Percentiles rank a stretch among this genome's conserved stretches.
phyloP scores from a whole-genome alignment of 345 rosid genomes.

The Rhizophora apiculata region DNA sequence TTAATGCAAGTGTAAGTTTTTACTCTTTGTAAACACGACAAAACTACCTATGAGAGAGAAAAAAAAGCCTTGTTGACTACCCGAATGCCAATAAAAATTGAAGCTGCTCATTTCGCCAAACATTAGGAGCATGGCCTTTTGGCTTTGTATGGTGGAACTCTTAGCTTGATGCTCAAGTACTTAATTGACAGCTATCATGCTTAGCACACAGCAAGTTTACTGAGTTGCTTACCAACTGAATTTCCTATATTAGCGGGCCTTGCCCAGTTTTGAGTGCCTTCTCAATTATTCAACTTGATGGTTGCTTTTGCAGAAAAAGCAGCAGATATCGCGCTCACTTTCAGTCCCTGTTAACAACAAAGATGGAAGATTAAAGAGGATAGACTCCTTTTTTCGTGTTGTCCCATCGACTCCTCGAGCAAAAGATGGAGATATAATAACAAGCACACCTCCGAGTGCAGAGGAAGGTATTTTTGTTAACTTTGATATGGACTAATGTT shows the following conservation, averaged over 20 bases:
- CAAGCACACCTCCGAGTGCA: slow-evolving; percentile 37
- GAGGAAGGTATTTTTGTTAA: slow-evolving; percentile 42
- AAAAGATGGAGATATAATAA: slow-evolving; percentile 49
- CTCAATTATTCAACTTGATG: background rate
- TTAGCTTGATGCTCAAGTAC: background rate
- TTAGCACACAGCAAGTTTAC: background rate
- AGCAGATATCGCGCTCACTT: slow-evolving; percentile 64
- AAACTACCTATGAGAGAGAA: background rate
- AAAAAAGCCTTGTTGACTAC: background rate
- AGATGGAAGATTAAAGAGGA: slow-evolving; percentile 60
- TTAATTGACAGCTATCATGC: background rate
- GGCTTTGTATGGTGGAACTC: background rate
- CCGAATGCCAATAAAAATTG: background rate
- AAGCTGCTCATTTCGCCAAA: background rate
- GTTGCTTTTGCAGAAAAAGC: slow-evolving; percentile 50
- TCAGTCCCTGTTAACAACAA: slow-evolving; percentile 75
- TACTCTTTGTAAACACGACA: background rate
- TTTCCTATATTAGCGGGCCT: background rate
- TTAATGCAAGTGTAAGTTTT: slow-evolving; percentile 54
- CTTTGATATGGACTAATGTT: background rate
- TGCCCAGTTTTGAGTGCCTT: background rate
- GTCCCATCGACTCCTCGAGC: slow-evolving; percentile 75
- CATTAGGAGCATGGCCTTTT: background rate
- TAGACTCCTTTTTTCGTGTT: slow-evolving; percentile 88
- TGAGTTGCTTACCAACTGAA: background rate